Base-by-base conservation (phyloP, 805 yeast species). In the Schwanniomyces occidentalis region DNA sequence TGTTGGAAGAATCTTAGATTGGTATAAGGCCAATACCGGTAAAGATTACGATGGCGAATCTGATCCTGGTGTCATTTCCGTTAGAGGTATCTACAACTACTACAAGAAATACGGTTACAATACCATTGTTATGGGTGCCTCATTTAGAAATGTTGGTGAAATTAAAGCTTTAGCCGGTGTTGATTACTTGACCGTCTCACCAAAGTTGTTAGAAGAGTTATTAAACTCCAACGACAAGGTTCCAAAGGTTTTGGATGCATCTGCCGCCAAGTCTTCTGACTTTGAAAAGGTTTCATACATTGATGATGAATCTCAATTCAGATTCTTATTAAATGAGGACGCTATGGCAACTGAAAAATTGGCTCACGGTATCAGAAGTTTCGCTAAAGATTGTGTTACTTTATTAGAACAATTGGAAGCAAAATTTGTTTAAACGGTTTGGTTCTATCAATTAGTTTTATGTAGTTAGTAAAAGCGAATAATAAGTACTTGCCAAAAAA, bases 121-220 rank as follows among this genome's bases (percentile, higher is more conserved):
- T 57, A 93, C 99, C 65, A 90, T 93, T 62, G 98, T 93, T 61
- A 93, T 93, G 99, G 99, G 99, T 71, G 99, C 99, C 42, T 91
- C 98, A 41, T 91, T 93, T 89, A 91, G 99, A 82, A 93, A 90
- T 77, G 68, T 73, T 45, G 96, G 89, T 52, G 99, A 91, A 75
- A 87, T 93, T 71, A 84, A 82, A 69, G 96, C 95, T 54, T 76
- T 93, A 55, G 97, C 99, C 41, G 99, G 99, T 67, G 82, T 87
- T 61, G 99, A 93, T 67, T 89, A 73, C 80, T 76, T 93, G 71
- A 93, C 99, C 61, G 89, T 93, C 57, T 76, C 98, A 54, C 98
- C 98, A 63, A 78, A 76, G 61, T 76, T 93, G 57, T 81, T 93
- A 65, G 96, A 91, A 70, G 84, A 86, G 70, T 79, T 91, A 61